phyloP scores from a whole-genome alignment of 139 green algal species.

The Eudorina sp. region DNA sequence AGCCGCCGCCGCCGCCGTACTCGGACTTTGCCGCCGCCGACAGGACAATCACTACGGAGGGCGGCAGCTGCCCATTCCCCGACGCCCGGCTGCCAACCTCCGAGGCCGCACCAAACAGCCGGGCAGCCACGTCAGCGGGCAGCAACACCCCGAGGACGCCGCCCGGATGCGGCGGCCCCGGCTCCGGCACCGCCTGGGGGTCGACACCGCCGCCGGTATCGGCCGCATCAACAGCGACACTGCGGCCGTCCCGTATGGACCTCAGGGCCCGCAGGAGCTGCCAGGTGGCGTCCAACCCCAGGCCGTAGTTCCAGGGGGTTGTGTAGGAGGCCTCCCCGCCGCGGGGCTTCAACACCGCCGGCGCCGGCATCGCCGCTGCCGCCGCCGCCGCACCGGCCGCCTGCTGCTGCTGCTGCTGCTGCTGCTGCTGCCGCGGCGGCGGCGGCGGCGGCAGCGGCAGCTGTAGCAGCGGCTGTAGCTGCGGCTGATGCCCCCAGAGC shows the following conservation, averaged over 20 bases:
- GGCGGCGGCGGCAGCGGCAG: background rate
- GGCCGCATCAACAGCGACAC: no score
- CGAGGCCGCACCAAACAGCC: background rate
- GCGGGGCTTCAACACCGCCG: background rate
- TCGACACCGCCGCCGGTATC: no score
- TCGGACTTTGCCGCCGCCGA: background rate
- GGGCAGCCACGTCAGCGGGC: no score
- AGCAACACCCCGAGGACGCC: no score
- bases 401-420: background rate
- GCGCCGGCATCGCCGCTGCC: background rate
- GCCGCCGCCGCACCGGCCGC: no score
- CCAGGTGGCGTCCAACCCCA: background rate
- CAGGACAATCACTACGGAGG: background rate
- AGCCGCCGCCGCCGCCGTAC: background rate
- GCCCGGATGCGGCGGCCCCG: no score
- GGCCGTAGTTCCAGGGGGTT: background rate
- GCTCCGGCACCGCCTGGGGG: no score
- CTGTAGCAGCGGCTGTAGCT: background rate
- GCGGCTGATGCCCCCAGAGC: no score
- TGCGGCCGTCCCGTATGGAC: no score
- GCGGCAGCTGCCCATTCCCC: slow-evolving; percentile 5
- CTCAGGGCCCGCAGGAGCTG: background rate
- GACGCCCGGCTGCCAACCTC: background rate
- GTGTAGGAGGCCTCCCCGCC: background rate
- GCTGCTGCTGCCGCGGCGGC: background rate